Base-by-base conservation (phyloP, 2,329 filamentous ascomycete genomes). In the Fusarium subtropicale region DNA sequence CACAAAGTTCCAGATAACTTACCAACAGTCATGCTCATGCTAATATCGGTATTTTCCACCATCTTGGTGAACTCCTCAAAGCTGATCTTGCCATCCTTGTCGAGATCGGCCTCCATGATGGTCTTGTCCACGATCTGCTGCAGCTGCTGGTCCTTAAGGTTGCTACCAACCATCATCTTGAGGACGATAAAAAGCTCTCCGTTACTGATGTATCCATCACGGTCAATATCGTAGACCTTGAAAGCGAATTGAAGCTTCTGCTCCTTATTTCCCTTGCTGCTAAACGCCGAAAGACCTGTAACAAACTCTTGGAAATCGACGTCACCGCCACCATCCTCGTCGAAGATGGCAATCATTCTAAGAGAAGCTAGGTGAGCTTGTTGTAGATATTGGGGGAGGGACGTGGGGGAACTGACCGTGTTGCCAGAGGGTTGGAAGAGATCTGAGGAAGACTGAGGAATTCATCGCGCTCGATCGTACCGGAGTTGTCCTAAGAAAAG, bases 141-240 rank as follows among this genome's bases (percentile, higher is more conserved):
- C 79, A 99, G 84, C 84, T 99, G 96, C 82, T 97, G 93, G 81
- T 99, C 96, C 87, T 99, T 99, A 77, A 99, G 84, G 81, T 99
- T 99, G 84, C 92, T 97, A 64, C 96, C 96, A 53, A 99, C 96
- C 96, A 99, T 99, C 96, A 99, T 99, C 91, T 99, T 99, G 76
- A 99, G 87, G 77, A 99, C 96, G 76, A 99, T 98, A 81, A 98
- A 99, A 53, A 99, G 88, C 85, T 99, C 96, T 76, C 96, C 96
- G 81, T 99, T 99, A 85, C 93, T 97, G 78, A 99, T 99, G 83
- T 92, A 99, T 26, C 96, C 96, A 81, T 99, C 96, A 64, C 96
- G 93, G 82, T 99, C 96, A 77, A 99, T 98, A 80, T 99, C 96
- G 86, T 99, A 99, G 66, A 99, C 96, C 82, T 97, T 97, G 88